Percentiles rank a stretch among this genome's conserved stretches.
Conservation (phyloP, 768 basidiomycete species). For the Auriscalpium microsporum region DNA sequence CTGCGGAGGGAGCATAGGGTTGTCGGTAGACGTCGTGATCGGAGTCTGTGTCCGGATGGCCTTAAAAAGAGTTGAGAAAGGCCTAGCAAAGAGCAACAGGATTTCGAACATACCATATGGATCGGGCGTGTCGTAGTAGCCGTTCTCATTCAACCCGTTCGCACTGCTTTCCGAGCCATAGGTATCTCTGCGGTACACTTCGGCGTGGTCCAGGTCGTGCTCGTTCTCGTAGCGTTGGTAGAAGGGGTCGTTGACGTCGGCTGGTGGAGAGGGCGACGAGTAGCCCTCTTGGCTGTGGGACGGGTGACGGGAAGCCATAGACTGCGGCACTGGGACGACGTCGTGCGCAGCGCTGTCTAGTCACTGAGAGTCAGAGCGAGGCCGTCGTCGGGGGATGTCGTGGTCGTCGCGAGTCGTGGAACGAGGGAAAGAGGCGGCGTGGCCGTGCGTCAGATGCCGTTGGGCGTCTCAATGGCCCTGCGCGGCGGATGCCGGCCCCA, state of each 20-base stretch:
- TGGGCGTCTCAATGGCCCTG: neutral
- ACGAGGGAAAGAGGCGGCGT: neutral
- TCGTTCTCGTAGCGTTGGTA: conserved; percentile 46
- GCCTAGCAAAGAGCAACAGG: neutral
- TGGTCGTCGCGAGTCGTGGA: neutral
- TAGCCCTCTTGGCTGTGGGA: conserved; percentile 53
- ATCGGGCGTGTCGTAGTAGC: conserved; percentile 58
- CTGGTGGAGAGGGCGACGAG: conserved; percentile 47
- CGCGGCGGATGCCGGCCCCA: neutral
- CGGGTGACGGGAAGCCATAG: conserved; percentile 50
- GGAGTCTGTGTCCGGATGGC: conserved; percentile 77
- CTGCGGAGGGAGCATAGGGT: conserved; percentile 64
- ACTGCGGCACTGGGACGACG: neutral
- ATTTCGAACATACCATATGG: conserved; percentile 34
- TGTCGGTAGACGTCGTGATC: conserved; percentile 67
- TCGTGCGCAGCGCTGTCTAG: neutral
- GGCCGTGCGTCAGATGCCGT: neutral
- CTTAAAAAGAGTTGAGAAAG: conserved; percentile 27
- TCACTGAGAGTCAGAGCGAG: neutral
- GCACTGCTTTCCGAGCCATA: conserved; percentile 65
- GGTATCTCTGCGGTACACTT: conserved; percentile 57
- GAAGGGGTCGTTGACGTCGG: conserved; percentile 65
- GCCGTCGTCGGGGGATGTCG: neutral
- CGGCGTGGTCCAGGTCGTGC: conserved; percentile 65
- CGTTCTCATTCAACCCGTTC: conserved; percentile 36